Evolutionary conservation across 2,329 filamentous ascomycete species (phyloP).

Genomic region (Leptographium galeiforme): DNA sequence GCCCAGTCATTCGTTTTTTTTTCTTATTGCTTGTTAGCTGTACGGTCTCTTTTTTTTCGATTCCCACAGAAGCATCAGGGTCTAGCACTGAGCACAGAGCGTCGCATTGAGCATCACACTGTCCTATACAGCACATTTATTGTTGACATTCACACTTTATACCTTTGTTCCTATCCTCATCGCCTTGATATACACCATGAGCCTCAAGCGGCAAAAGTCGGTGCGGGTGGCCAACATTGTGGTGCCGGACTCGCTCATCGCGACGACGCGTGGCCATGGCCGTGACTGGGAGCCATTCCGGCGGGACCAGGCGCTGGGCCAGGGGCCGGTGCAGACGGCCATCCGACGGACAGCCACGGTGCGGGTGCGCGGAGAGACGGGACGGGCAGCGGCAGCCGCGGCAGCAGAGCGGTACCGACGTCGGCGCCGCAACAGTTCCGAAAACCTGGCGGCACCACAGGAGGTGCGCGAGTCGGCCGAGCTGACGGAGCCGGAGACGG

Average conservation of each 20-base stretch:
- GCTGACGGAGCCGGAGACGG: too few species aligned
- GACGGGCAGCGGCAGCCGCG: not conserved
- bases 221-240: not conserved
- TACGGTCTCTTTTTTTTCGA: not conserved
- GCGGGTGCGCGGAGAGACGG: not conserved
- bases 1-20: too few species aligned
- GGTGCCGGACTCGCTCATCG: not conserved
- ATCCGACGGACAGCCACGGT: not conserved
- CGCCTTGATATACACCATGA: not conserved
- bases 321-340: not conserved
- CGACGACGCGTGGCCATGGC: not conserved
- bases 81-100: too few species aligned
- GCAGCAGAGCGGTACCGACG: not conserved
- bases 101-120: too few species aligned
- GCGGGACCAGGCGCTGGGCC: not conserved
- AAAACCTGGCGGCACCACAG: not conserved
- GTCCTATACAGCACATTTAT: too few species aligned
- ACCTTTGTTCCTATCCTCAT: not conserved
- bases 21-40: too few species aligned
- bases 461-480: too few species aligned
- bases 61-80: not conserved
- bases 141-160: too few species aligned
- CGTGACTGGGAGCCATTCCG: not conserved
- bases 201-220: not conserved
- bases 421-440: not conserved